A percentile compares a stretch with the other conserved stretches of the same genome.
Evolutionary conservation across 768 basidiomycete species (phyloP).

Genomic region (Lenzites betulinus): DNA sequence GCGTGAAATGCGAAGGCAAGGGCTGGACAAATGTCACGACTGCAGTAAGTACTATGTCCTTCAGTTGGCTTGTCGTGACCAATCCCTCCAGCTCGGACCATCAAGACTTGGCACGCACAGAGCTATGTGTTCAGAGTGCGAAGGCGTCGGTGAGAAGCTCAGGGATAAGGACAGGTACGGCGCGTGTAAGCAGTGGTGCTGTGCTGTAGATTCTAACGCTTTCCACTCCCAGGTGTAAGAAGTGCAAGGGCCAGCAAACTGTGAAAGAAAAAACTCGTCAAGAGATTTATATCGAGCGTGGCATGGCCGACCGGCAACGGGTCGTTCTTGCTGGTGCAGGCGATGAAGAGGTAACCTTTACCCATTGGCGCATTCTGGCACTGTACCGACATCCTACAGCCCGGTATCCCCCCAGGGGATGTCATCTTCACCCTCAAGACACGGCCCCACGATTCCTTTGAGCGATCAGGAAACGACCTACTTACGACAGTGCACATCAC

Average conservation of each 20-base stretch:
- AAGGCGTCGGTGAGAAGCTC: constrained; percentile 67
- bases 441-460: constrained; percentile 74
- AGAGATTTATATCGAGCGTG: constrained; percentile 84
- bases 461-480: constrained; percentile 80
- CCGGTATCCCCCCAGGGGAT: constrained; percentile 85
- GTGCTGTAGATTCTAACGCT: constrained; percentile 10
- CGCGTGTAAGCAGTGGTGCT: neutral
- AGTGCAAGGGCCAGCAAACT: constrained; percentile 86
- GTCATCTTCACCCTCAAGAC: constrained; percentile 81
- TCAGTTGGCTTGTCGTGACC: neutral
- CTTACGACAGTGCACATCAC: constrained; percentile 82
- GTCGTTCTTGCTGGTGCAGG: constrained; percentile 92
- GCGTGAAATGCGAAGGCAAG: constrained; percentile 80
- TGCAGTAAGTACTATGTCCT: constrained; percentile 39
- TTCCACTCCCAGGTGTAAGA: constrained; percentile 73
- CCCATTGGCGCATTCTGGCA: neutral
- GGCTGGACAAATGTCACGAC: constrained; percentile 69
- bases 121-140: constrained; percentile 66
- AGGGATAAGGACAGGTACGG: constrained; percentile 82
- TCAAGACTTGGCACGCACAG: constrained; percentile 53
- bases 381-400: constrained; percentile 45
- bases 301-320: constrained; percentile 80
- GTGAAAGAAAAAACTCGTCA: constrained; percentile 88
- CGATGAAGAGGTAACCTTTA: constrained; percentile 72
- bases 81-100: constrained; percentile 41